Conservation (phyloP, 352 stramenopile species). For the Globisporangium nunn region DNA sequence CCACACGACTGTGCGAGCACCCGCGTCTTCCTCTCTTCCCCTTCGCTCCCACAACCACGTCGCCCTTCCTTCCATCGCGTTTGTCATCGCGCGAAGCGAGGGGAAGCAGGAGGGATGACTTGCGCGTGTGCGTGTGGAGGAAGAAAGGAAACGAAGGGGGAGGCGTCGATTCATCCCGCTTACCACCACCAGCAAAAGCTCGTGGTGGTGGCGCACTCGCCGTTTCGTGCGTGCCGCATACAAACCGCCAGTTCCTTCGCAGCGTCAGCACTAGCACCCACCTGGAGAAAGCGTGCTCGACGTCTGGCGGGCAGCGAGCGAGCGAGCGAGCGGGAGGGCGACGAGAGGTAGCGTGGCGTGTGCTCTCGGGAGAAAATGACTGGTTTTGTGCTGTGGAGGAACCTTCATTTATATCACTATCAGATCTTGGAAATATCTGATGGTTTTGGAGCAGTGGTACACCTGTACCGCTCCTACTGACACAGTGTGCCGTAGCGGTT, state of each 20-base stretch:
- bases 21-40: not conserved
- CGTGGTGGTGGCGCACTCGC: not conserved
- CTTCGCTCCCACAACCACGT: not conserved
- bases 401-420: not conserved
- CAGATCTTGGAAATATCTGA: conserved; percentile 29
- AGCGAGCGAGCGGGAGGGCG: not conserved
- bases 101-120: not conserved
- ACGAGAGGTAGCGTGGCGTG: not conserved
- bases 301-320: conserved; percentile 12
- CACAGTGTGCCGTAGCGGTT: conserved; percentile 2
- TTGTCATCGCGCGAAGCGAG: not conserved
- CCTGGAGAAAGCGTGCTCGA: conserved; percentile 18
- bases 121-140: not conserved
- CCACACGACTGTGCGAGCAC: not conserved
- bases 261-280: conserved; percentile 5
- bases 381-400: not conserved
- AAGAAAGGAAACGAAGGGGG: not conserved
- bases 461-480: not conserved
- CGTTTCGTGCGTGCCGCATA: not conserved
- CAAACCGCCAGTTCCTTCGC: not conserved
- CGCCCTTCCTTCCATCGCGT: not conserved
- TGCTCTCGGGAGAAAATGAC: not conserved
- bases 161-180: not conserved
- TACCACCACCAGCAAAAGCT: not conserved
- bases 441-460: conserved; percentile 9